These are phyloP conservation scores for Papiliotrema terrestris DNA, from an alignment of 1,284 basidiomycete species.

Conservation along the genomic window DNA sequence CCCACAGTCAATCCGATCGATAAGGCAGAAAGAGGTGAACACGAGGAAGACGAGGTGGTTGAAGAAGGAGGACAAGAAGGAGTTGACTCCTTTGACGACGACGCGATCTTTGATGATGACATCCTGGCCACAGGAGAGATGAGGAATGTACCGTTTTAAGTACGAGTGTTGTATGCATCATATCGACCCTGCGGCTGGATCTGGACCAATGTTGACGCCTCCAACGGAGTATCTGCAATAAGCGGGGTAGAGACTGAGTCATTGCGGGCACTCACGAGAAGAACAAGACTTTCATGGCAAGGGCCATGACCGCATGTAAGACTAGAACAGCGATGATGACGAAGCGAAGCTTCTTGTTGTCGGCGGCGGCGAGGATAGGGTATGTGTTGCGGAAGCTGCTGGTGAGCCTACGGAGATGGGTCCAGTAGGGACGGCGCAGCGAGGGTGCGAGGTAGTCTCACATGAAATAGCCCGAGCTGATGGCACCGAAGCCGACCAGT, in stretches of 20 bases:
- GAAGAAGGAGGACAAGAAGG: constrained; percentile 25
- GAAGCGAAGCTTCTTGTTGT: constrained; percentile 75
- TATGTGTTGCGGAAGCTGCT: constrained; percentile 68
- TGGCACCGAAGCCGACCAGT: constrained; percentile 66
- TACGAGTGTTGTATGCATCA: background rate
- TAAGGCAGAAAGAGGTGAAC: constrained; percentile 38
- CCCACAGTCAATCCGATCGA: constrained; percentile 3
- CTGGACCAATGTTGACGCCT: constrained; percentile 35
- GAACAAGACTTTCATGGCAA: constrained; percentile 81
- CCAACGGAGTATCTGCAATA: constrained; percentile 24
- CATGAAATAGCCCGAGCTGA: constrained; percentile 77
- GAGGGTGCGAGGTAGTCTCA: constrained; percentile 21
- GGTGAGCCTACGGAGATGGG: background rate
- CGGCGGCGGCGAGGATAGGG: constrained; percentile 77
- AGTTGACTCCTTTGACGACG: constrained; percentile 35
- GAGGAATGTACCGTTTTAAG: constrained; percentile 69
- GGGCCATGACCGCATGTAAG: constrained; percentile 69
- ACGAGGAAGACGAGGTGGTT: constrained; percentile 24
- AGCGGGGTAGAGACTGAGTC: background rate
- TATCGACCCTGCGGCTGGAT: constrained; percentile 20
- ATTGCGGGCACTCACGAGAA: constrained; percentile 60
- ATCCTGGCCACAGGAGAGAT: constrained; percentile 76
- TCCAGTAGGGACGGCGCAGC: background rate
- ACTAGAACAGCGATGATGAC: constrained; percentile 67
- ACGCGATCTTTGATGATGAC: constrained; percentile 65